Conservation (phyloP, 768 basidiomycete genomes). For the Trametes elegans region DNA sequence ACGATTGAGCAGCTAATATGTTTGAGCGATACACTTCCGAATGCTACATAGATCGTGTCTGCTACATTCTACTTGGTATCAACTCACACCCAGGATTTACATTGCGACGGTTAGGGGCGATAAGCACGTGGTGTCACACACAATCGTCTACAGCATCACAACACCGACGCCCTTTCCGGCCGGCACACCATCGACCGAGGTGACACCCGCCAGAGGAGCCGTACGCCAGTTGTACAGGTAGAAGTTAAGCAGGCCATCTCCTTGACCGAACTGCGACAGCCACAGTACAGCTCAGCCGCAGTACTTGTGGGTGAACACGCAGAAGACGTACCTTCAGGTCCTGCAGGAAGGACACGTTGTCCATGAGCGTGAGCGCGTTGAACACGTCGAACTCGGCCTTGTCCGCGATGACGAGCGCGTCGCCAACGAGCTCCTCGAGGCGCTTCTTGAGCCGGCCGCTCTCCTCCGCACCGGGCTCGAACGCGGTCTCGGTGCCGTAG, state of each 20-base stretch:
- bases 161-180: constrained; percentile 85
- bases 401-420: constrained; percentile 79
- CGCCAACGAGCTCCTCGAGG: constrained; percentile 67
- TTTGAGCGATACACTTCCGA: too few species aligned
- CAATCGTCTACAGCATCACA: constrained; percentile 80
- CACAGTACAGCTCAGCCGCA: background rate
- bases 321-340: constrained; percentile 71
- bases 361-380: constrained; percentile 94
- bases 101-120: too few species aligned
- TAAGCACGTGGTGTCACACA: background rate
- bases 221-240: constrained; percentile 97
- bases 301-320: background rate
- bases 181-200: constrained; percentile 44
- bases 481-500: constrained; percentile 82
- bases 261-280: constrained; percentile 82
- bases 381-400: constrained; percentile 92
- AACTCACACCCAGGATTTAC: background rate
- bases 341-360: constrained; percentile 78
- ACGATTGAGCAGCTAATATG: too few species aligned
- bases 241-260: constrained; percentile 89
- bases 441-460: constrained; percentile 64
- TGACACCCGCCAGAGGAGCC: constrained; percentile 70
- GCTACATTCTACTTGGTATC: background rate
- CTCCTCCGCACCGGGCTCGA: constrained; percentile 59
- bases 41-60: constrained; percentile 14